phyloP scores from a whole-genome alignment of 1,139 yeast genomes.

The Suhomyces chickasaworum region DNA sequence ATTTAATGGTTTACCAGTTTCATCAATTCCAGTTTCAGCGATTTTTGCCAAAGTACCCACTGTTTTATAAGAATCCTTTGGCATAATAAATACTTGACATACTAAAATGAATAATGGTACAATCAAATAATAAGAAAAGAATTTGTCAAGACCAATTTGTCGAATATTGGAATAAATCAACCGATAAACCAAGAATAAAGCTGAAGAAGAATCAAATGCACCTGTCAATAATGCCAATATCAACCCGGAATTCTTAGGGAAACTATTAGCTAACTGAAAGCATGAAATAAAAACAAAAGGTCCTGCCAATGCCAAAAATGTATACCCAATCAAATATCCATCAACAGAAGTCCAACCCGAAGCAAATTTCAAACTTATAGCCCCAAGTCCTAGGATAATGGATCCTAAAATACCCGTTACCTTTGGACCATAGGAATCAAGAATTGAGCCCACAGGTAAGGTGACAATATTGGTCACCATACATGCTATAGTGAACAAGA shows the following conservation, averaged over 20 bases:
- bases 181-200: conserved; percentile 69
- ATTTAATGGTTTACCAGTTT: conserved; percentile 54
- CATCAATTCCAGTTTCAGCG: conserved; percentile 71
- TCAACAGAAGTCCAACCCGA: conserved; percentile 44
- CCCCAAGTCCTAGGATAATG: conserved; percentile 53
- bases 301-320: conserved; percentile 74
- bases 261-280: conserved; percentile 72
- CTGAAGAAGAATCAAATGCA: conserved; percentile 77
- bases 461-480: conserved; percentile 86
- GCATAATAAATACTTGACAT: conserved; percentile 81
- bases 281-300: conserved; percentile 83
- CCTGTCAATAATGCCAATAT: conserved; percentile 74
- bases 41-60: conserved; percentile 66
- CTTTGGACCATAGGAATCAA: conserved; percentile 81
- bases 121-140: conserved; percentile 65
- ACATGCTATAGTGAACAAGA: conserved; percentile 83
- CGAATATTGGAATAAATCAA: conserved; percentile 53
- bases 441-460: conserved; percentile 73
- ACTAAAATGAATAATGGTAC: conserved; percentile 75
- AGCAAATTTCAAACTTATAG: conserved; percentile 47
- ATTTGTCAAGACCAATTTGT: conserved; percentile 43
- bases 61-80: conserved; percentile 71
- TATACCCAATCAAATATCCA: conserved; percentile 64
- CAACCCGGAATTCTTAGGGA: conserved; percentile 71
- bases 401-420: conserved; percentile 79